Percentiles rank a stretch among this genome's conserved stretches.
phyloP scores from a whole-genome alignment of 805 yeast species.

The Candida nitratophila region DNA sequence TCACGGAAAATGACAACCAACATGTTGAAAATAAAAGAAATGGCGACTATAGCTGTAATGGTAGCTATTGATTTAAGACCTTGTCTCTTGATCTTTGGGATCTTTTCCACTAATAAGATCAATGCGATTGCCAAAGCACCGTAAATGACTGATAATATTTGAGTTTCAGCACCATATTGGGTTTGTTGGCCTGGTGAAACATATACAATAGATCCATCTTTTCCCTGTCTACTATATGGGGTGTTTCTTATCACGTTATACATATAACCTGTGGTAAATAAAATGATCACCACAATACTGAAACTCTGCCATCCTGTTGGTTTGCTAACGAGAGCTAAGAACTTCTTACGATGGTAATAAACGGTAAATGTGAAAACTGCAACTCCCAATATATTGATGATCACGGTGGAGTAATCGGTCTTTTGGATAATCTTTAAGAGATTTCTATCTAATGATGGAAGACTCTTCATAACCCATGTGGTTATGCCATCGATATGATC shows the following conservation, averaged over 20 bases:
- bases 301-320: conserved; percentile 67
- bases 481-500: conserved; percentile 26
- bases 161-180: conserved; percentile 88
- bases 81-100: conserved; percentile 40
- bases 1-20: conserved; percentile 58
- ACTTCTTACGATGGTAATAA: conserved; percentile 24
- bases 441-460: conserved; percentile 13
- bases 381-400: conserved; percentile 28
- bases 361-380: conserved; percentile 25
- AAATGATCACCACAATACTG: conserved; percentile 53
- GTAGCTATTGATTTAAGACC: conserved; percentile 45
- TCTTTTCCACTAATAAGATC: conserved; percentile 50
- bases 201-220: conserved; percentile 31
- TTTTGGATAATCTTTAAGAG: conserved; percentile 32
- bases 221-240: conserved; percentile 47
- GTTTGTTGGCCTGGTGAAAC: conserved; percentile 55
- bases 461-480: conserved; percentile 25
- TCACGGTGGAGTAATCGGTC: conserved; percentile 32
- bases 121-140: conserved; percentile 58
- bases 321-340: conserved; percentile 36
- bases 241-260: conserved; percentile 77
- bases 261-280: conserved; percentile 89
- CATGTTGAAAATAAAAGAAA: conserved; percentile 56
- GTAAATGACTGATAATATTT: conserved; percentile 68
- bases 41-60: conserved; percentile 31